Evolutionary conservation across 2,329 filamentous ascomycete species (phyloP), one percentile per base, ranked within the genome.

Genomic region (Diplocarpon rosae): DNA sequence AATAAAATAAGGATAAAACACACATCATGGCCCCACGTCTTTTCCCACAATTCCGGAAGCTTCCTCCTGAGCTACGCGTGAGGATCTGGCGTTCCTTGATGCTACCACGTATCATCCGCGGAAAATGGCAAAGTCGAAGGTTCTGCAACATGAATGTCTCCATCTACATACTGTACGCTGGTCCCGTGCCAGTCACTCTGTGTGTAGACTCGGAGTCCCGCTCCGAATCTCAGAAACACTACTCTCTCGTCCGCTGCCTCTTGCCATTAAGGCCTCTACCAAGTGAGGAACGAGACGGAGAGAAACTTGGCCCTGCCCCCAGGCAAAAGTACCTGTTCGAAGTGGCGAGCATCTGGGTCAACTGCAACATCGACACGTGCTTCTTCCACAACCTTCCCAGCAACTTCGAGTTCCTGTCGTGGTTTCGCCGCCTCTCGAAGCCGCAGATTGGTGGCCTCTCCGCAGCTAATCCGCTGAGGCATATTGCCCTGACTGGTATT

Each of bases 41-140:
- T 8, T 48, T 52, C 34, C 15, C 27, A 12, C 27, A 30, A 5
- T 52, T 50, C 38, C 14, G 15, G 11, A 45, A 47, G 13, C 43
- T 52, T 14, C 50, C 50, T 20, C 37, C 45, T 6, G 50, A 52
- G 35, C 30, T 52, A 6, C 42, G 46, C 30, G 32, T 44, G 20
- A 29, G 37, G 14, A 48, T 52, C 24, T 52, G 47, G 47, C 24
- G 14, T 16, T 34, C 37, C 13, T 11, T 31, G 10, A 47, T 49
- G 38, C 31, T 36, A 16, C 47, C 49, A 8, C 44, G 47, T 2
- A 20, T 48, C 28, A 47, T 52, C 38, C 38, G 43, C 2, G 48
- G 43, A 15, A 37, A 48, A 30, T 43, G 32, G 17, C 15, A 42
- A 38, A n/a, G 15, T 34, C 27, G 12, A 34, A 9, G 11, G 9